Evolutionary conservation across 2,329 filamentous ascomycete species (phyloP), one percentile per base, ranked within the genome.

Genomic region (Colletotrichum acutatum): DNA sequence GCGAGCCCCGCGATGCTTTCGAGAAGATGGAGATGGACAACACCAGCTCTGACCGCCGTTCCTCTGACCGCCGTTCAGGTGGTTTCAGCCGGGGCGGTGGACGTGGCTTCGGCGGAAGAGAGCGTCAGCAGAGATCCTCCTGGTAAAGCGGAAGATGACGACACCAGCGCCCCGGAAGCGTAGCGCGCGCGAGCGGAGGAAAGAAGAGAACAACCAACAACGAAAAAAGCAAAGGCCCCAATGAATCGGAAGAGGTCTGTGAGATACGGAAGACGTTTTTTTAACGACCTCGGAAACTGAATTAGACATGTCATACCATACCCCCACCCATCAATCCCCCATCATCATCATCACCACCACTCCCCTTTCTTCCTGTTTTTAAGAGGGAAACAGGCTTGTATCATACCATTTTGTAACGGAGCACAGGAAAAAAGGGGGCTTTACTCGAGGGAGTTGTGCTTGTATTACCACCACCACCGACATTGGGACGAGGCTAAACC

Each of bases 1-100:
- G 71, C 72, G 37, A 66, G 62, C 42, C 71, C 74, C 24, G 72
- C 66, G 69, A 77, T 76, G 68, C 78, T 65, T 71, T 79, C 71
- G 34, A 75, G 69, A n/a, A 70, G 30, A 77, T 77, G 75, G 52
- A 59, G 22, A 19, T 7, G 19, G 16, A 37, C 14, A 24, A 30
- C 19, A 58, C 16, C 34, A 24, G 37, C 14, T 62, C n/a, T 52
- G 58, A 53, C 37, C 61, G 65, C n/a, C 52, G 73, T 22, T 68
- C 73, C 32, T 34, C 32, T 34, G 32, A 34, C 37, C 61, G 65
- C 22, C 52, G 73, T 22, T 68, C 73, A 12, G 63, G 68, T 9
- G 75, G 74, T 24, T 59, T 58, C 28, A 65, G 68, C 34, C 57
- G 65, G 37, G 14, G 37, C 30, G 65, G 66, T 2, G 60, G 57